These are phyloP conservation scores for Coniochaeta sp. DNA, from an alignment of 2,329 filamentous ascomycete species.

Conservation along the genomic window DNA sequence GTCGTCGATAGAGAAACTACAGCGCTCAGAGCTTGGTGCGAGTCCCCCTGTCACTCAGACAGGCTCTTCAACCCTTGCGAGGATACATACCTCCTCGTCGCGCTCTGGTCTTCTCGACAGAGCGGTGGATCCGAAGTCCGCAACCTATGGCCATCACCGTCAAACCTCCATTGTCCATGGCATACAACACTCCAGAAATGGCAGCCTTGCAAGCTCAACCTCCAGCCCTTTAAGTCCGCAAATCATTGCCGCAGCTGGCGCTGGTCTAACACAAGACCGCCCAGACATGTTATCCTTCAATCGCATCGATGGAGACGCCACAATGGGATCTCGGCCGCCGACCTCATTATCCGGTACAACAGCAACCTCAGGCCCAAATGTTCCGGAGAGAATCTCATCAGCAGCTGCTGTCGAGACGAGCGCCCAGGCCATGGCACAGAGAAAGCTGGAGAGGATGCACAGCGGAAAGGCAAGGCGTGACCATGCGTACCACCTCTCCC, in stretches of 20 bases:
- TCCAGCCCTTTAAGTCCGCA: conserved; percentile 84
- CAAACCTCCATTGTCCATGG: conserved; percentile 98
- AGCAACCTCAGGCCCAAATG: conserved; percentile 14
- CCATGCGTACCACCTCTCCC: conserved; percentile 66
- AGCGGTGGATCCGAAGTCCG: conserved; percentile 46
- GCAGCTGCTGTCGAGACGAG: conserved; percentile 32
- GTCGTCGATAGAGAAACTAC: conserved; percentile 49
- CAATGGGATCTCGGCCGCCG: conserved; percentile 31
- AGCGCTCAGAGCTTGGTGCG: conserved; percentile 14
- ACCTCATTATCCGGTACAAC: conserved; percentile 40
- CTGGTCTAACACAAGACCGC: conserved; percentile 43
- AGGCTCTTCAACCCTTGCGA: conserved; percentile 24
- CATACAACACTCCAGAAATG: conserved; percentile 80
- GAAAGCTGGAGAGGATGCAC: conserved; percentile 53
- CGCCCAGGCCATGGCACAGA: conserved; percentile 35
- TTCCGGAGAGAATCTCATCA: conserved; percentile 38
- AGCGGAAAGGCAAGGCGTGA: conserved; percentile 62
- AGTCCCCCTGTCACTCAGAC: conserved; percentile 12
- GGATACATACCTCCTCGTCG: conserved; percentile 32
- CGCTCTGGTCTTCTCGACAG: conserved; percentile 37
- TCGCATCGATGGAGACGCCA: conserved; percentile 36
- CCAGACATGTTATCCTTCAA: conserved; percentile 40
- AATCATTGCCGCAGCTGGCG: conserved; percentile 65
- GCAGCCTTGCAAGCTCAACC: conserved; percentile 72
- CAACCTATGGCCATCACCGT: conserved; percentile 76